Conservation (phyloP, 2,329 filamentous ascomycete genomes). For the Aspergillus phoenicis region DNA sequence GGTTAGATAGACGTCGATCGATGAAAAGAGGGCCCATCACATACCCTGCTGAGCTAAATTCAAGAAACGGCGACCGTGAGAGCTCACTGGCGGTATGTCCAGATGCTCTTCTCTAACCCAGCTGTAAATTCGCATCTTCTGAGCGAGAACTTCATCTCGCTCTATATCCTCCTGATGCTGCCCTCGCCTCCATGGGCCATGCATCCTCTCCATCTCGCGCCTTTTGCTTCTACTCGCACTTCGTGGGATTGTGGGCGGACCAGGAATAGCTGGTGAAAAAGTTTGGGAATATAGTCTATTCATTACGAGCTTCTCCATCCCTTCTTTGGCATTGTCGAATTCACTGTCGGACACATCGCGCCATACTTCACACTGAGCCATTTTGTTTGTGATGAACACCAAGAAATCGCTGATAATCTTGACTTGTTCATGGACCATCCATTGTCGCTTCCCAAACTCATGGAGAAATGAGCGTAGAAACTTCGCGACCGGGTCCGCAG, state of each 20-base stretch:
- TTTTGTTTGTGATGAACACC: constrained; percentile 96
- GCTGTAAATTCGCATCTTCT: constrained; percentile 95
- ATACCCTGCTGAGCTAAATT: constrained; percentile 82
- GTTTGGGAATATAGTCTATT: constrained; percentile 94
- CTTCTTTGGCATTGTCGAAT: constrained; percentile 96
- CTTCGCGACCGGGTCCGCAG: constrained; percentile 95
- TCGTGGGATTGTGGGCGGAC: constrained; percentile 68
- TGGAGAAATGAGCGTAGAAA: constrained; percentile 92
- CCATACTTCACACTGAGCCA: constrained; percentile 97
- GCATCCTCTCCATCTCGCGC: constrained; percentile 67
- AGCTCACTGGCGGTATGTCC: constrained; percentile 81
- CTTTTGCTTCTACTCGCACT: constrained; percentile 65
- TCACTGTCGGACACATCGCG: constrained; percentile 92
- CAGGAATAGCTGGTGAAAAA: constrained; percentile 89
- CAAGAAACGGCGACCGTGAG: constrained; percentile 86
- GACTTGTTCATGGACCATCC: constrained; percentile 99
- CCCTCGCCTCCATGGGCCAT: constrained; percentile 82
- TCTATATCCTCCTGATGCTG: constrained; percentile 99
- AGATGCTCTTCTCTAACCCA: constrained; percentile 94
- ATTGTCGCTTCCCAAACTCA: constrained; percentile 96
- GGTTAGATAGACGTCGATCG: constrained; percentile 25
- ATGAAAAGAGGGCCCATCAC: constrained; percentile 15
- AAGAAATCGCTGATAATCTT: constrained; percentile 98
- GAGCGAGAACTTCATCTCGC: constrained; percentile 89
- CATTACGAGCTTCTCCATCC: constrained; percentile 99